phyloP scores from a whole-genome alignment of 805 yeast genomes.

The Barnettozyma wickerhamii region DNA sequence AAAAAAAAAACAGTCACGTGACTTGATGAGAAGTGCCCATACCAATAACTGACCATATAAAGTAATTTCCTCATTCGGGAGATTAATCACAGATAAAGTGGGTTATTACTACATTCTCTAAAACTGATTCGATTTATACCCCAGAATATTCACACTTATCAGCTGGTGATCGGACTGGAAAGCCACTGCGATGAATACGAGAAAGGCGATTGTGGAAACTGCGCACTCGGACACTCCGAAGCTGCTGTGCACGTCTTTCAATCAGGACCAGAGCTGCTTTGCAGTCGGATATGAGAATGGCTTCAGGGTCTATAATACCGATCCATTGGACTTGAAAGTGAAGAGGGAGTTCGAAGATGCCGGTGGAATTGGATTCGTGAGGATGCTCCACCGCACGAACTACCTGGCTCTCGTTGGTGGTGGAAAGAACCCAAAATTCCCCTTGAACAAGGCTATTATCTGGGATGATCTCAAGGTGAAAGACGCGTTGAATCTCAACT shows the following conservation, averaged over 20 bases:
- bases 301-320: constrained; percentile 79
- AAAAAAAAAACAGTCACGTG: constrained; percentile 3
- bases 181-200: constrained; percentile 19
- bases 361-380: constrained; percentile 66
- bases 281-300: constrained; percentile 79
- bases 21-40: no score
- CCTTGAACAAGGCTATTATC: constrained; percentile 73
- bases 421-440: constrained; percentile 72
- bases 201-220: constrained; percentile 19
- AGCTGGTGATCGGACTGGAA: no score
- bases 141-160: no score
- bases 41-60: neutral
- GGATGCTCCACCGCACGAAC: constrained; percentile 88
- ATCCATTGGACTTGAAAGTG: constrained; percentile 78
- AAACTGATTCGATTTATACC: no score
- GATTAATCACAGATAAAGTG: no score
- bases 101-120: no score
- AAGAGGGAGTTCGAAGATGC: constrained; percentile 44
- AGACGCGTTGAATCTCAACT: constrained; percentile 69
- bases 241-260: constrained; percentile 41
- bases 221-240: constrained; percentile 5
- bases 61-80: neutral
- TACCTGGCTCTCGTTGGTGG: constrained; percentile 90
- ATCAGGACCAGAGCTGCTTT: constrained; percentile 89
- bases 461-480: constrained; percentile 90